Base-by-base conservation (phyloP, 257 asterid genomes). In the Prunella vulgaris region DNA sequence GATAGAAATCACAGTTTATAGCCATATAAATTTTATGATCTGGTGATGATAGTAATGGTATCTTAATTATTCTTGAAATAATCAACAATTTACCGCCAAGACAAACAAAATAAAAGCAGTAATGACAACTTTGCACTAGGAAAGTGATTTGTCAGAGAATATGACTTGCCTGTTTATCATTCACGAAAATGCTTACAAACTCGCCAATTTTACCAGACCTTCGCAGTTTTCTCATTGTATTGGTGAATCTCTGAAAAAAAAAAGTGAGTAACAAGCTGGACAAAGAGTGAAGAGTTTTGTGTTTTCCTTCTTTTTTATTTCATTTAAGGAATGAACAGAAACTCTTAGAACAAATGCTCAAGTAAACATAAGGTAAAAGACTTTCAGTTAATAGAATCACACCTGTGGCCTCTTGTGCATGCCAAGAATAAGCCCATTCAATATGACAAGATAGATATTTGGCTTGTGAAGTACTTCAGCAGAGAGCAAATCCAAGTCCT, bases 361-460 rank as follows among this genome's bases (percentile, higher is more conserved):
- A 20, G 44, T 44, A 27, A 49, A 49, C 64, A 24, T 27, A 54
- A 44, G 54, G 21, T 35, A 27, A 54, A 20, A 18, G 28, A 28
- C 17, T 22, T 25, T 60, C 9, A 7, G 46, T 37, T 40, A 18
- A 32, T 60, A 51, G 30, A 53, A 64, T 53, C 65, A 64, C 83
- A 90, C 97, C 75, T 85, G 90, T 54, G 96, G 96, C 71, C 68
- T 74, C 78, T 77, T 83, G 84, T 93, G 99, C 78, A 90, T 90
- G 74, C 99, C 99, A 77, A 93, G 92, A 86, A 93, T 93, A 61
- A 84, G 90, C 42, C 99, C 99, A 71, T 93, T 90, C 64, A 87
- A 80, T 17, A 89, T 85, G 73, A 93, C 72, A 69, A 93, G 78
- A 83, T 80, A 88, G 57, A 95, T 84, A 74, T 82, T 70, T 64